Base-by-base conservation (phyloP, 805 yeast species). In the Candida tammaniensis region DNA sequence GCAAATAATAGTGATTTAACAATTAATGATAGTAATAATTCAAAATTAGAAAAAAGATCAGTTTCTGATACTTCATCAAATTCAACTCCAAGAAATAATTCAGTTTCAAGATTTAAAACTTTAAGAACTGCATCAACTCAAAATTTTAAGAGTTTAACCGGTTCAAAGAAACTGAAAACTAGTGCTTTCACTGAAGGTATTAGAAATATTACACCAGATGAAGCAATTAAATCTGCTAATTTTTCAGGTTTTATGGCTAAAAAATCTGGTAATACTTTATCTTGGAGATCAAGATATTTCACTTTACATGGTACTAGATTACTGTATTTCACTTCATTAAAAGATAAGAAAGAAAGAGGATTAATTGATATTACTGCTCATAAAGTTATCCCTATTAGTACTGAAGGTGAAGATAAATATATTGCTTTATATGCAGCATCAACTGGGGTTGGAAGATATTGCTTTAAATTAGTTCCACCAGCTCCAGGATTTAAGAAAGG, bases 401-500 rank as follows among this genome's bases (percentile, higher is more conserved):
- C 68, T 2, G 72, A 65, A 20, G 54, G 57, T 4, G 70, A 64
- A 12, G 97, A 89, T 61, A 86, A 83, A 54, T 70, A 85, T 36
- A 80, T 86, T 24, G 86, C 96, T 0, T 61, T 91, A 30, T 86
- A 86, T 57, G 97, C 98, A 0, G 93, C 96, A 0, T 80, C 91
- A 20, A 83, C 95, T 3, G 96, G 97, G 7, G 82, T 85, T 27
- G 98, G 98, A n/a, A 72, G 95, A 25, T 86, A 78, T 54, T 87
- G 96, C 51, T 91, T 93, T 68, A 89, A 89, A 58, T 57, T 93
- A 9, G 78, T 89, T 3, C 99, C 99, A 7, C 99, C 99, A 0
- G 95, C 95, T 2, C 98, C 98, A 0, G 99, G 99, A 0, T 86
- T 91, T 34, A 81, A 82, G 46, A 91, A 89, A 61, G 98, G 98